Evolutionary conservation across 2,329 filamentous ascomycete species (phyloP), one percentile per base, ranked within the genome.

Genomic region (Botrytis deweyae): DNA sequence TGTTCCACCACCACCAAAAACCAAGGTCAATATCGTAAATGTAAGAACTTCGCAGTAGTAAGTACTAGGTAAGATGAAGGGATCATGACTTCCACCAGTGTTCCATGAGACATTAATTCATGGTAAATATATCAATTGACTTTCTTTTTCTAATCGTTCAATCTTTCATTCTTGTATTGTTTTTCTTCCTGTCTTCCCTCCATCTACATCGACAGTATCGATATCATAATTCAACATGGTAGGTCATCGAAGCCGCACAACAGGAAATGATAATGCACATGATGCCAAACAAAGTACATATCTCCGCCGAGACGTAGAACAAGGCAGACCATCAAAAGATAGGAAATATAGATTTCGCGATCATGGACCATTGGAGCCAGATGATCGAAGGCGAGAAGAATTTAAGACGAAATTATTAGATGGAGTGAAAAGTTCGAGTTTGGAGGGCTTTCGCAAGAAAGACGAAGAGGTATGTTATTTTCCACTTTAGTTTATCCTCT

Each of bases 281-380:
- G 25, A 63, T 36, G 12, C 5, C n/a, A 72, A 72, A 59, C 46
- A 72, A 33, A 66, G 38, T 36, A 67, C 52, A 22, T 59, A 55
- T 61, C 62, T 74, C 14, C 62, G 73, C 14, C 52, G 40, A 66
- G 73, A 74, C 7, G 33, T 74, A 8, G 73, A 74, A 52, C 38
- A 70, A 22, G 73, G 69, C 25, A 58, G 62, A n/a, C 76, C 76
- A 42, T 49, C 59, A 22, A 72, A 74, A n/a, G 77, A 78, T 69
- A 70, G 75, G 3, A 78, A 75, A 40, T 77, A 78, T 38, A 64
- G 77, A 25, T 78, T 78, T 69, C 59, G 77, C 42, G 76, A 77
- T 49, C 44, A 77, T 55, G 71, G 64, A 29, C 44, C 74, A 10
- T 46, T 78, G 16, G 77, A 78, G 46, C 63, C 73, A 8, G 77